These are phyloP conservation scores for Cenchrus purpureus DNA, from an alignment of 176 grass and related monocot species.

Conservation along the genomic window DNA sequence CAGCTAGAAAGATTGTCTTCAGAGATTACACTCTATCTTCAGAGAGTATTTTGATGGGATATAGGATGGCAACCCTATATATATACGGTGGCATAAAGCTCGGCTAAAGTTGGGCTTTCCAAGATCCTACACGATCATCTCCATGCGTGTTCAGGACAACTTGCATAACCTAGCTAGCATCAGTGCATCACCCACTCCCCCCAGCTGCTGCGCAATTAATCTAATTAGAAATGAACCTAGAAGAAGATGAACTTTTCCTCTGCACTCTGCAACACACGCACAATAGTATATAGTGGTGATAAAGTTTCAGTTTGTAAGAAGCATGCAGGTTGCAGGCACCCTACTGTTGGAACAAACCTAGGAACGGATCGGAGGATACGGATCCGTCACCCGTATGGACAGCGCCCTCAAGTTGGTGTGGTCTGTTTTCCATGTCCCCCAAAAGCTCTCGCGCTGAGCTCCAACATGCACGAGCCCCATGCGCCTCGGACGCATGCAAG, in stretches of 20 bases:
- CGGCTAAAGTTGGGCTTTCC: conserved; percentile 41
- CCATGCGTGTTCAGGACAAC: conserved; percentile 2
- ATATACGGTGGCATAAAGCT: conserved; percentile 1
- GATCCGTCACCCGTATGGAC: background rate
- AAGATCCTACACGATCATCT: conserved; percentile 37
- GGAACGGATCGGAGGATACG: background rate
- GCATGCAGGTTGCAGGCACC: background rate
- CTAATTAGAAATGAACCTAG: background rate
- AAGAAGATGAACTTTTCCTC: too few species aligned
- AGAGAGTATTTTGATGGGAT: background rate
- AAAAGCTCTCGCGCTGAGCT: background rate
- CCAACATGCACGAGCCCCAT: background rate
- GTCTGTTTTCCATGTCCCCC: background rate
- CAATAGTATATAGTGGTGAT: too few species aligned
- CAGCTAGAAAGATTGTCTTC: too few species aligned
- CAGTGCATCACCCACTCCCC: background rate
- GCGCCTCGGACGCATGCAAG: background rate
- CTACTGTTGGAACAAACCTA: conserved; percentile 25
- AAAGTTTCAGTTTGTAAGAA: background rate
- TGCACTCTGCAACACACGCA: too few species aligned
- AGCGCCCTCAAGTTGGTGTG: conserved; percentile 1
- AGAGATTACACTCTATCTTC: too few species aligned
- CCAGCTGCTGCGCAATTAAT: background rate
- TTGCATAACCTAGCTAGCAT: background rate
- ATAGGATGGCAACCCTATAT: conserved; percentile 26